phyloP scores from a whole-genome alignment of 176 grass and related monocot genomes.

The Lolium rigidum region DNA sequence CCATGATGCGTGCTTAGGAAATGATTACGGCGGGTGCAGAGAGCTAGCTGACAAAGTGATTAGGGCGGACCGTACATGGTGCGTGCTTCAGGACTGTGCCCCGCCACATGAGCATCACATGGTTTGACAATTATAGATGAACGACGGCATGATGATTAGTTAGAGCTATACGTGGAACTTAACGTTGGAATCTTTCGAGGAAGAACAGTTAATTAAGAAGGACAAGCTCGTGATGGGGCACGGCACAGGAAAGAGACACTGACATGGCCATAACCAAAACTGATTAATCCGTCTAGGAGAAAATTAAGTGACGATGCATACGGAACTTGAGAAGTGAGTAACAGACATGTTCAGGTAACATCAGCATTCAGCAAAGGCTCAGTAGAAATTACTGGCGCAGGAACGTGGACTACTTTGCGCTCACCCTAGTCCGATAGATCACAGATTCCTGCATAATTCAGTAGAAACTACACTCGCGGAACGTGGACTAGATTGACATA shows the following conservation, averaged over 20 bases:
- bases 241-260: background rate
- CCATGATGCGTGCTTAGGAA: constrained; percentile 1
- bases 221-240: background rate
- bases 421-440: no score
- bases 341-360: no score
- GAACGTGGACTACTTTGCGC: no score
- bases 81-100: background rate
- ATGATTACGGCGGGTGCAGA: background rate
- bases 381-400: no score
- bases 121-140: constrained; percentile 29
- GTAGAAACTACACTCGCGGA: background rate
- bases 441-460: background rate
- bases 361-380: no score
- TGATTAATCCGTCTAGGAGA: background rate
- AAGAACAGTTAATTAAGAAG: background rate
- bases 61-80: background rate
- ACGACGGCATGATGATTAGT: constrained; percentile 12
- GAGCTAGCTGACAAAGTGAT: constrained; percentile 20
- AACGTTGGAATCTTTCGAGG: constrained; percentile 30
- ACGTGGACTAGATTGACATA: no score
- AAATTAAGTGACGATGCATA: background rate
- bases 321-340: background rate
- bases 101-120: background rate
- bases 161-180: background rate
- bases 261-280: background rate